Percentiles rank a stretch among this genome's conserved stretches.
phyloP scores from a whole-genome alignment of 1,284 basidiomycete species.

The Irpex rosettiformis region DNA sequence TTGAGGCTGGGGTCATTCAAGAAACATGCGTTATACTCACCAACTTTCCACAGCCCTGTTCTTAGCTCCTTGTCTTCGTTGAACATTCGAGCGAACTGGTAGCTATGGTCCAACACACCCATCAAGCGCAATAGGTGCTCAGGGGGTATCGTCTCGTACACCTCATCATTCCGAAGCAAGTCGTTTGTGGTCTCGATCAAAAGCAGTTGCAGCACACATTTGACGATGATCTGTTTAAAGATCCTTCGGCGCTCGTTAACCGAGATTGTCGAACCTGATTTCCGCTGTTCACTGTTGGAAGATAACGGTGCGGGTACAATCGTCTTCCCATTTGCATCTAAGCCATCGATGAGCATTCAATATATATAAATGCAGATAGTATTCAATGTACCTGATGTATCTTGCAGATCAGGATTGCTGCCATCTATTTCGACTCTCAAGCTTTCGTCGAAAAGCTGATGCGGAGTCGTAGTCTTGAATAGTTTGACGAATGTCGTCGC shows the following conservation, averaged over 20 bases:
- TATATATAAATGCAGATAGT: slow-evolving; percentile 1
- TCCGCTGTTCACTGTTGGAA: slow-evolving; percentile 52
- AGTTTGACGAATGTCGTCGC: slow-evolving; percentile 93
- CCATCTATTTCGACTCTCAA: slow-evolving; percentile 79
- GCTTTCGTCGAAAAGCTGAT: slow-evolving; percentile 93
- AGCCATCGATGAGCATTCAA: slow-evolving; percentile 11
- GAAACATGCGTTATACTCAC: slow-evolving; percentile 44
- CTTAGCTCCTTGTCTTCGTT: slow-evolving; percentile 98
- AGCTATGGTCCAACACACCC: slow-evolving; percentile 93
- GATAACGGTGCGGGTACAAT: slow-evolving; percentile 81
- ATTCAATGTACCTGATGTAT: slow-evolving; percentile 43
- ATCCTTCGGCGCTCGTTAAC: slow-evolving; percentile 79
- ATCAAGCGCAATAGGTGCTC: slow-evolving; percentile 91
- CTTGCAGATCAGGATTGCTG: slow-evolving; percentile 50
- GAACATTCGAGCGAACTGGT: slow-evolving; percentile 95
- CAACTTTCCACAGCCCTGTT: slow-evolving; percentile 98
- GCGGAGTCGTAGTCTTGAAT: slow-evolving; percentile 96
- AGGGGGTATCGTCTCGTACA: slow-evolving; percentile 94
- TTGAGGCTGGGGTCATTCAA: neutral
- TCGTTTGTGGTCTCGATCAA: slow-evolving; percentile 98
- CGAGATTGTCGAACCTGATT: slow-evolving; percentile 45
- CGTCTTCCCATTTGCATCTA: slow-evolving; percentile 63
- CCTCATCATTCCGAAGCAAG: slow-evolving; percentile 86
- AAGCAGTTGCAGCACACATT: slow-evolving; percentile 96
- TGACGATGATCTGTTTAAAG: slow-evolving; percentile 99